Evolutionary conservation across 169 alveolate genomes (phyloP).

Genomic region (Amoebophrya sp.): DNA sequence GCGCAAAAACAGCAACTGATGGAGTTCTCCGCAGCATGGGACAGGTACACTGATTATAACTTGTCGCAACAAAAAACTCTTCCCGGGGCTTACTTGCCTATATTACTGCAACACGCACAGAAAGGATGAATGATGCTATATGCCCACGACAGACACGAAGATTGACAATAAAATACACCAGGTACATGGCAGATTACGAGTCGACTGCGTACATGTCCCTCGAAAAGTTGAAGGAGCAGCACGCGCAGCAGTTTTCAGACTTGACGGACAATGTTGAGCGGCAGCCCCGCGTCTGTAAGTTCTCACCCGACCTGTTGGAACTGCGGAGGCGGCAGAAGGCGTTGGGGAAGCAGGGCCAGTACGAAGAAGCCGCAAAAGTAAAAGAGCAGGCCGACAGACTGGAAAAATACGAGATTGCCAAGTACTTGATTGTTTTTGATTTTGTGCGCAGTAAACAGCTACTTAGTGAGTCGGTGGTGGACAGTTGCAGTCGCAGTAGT

Average conservation of each 20-base stretch:
- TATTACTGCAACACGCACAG: not conserved
- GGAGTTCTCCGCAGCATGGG: conserved; percentile 32
- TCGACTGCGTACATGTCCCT: conserved; percentile 31
- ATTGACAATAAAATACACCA: not conserved
- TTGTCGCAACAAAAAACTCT: not conserved
- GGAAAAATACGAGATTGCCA: conserved; percentile 10
- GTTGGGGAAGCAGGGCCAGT: conserved; percentile 25
- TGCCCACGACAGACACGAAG: not conserved
- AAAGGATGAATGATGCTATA: not conserved
- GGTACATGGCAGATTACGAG: conserved; percentile 29
- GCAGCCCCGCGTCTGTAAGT: conserved; percentile 27
- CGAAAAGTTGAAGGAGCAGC: conserved; percentile 19
- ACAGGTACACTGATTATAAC: conserved; percentile 8
- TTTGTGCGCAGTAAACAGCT: no score
- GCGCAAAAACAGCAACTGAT: conserved; percentile 23
- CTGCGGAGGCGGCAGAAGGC: conserved; percentile 26
- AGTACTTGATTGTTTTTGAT: no score
- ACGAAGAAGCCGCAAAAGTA: conserved; percentile 23
- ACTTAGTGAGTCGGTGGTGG: no score
- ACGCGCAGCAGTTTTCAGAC: not conserved
- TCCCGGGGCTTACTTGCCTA: not conserved
- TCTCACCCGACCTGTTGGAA: conserved; percentile 26
- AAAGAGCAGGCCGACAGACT: conserved; percentile 25
- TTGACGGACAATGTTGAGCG: not conserved
- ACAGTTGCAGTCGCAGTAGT: no score